phyloP scores from a whole-genome alignment of 768 basidiomycete species.

The Boletus fagicola region DNA sequence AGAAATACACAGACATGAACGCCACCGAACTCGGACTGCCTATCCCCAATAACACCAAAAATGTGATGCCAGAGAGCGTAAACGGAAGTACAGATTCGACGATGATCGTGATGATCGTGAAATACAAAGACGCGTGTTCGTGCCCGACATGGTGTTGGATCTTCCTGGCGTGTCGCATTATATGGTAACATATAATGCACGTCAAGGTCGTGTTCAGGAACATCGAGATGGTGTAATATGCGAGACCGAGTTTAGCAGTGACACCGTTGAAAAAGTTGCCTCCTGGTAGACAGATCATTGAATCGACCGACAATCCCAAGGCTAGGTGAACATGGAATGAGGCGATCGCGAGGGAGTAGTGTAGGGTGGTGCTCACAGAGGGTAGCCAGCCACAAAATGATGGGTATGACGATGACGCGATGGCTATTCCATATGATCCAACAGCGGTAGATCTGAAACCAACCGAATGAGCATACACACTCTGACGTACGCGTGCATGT shows the following conservation, averaged over 20 bases:
- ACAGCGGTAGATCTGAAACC: slow-evolving; percentile 40
- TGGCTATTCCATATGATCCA: slow-evolving; percentile 33
- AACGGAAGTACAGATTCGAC: slow-evolving; percentile 28
- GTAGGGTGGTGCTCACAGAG: slow-evolving; percentile 15
- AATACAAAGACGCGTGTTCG: slow-evolving; percentile 20
- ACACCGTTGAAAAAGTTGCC: slow-evolving; percentile 19
- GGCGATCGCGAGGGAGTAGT: too few species aligned
- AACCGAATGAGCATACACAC: slow-evolving; percentile 1
- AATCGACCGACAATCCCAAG: slow-evolving; percentile 17
- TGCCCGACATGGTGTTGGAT: slow-evolving; percentile 14
- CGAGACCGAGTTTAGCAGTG: slow-evolving; percentile 9
- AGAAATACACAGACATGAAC: slow-evolving; percentile 13
- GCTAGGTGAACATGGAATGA: slow-evolving; percentile 8
- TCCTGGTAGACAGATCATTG: slow-evolving; percentile 11
- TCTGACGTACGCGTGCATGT: neutral
- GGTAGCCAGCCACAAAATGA: slow-evolving; percentile 23
- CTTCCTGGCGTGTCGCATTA: slow-evolving; percentile 8
- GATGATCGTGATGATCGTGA: slow-evolving; percentile 9
- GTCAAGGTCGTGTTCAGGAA: slow-evolving; percentile 20
- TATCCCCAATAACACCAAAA: slow-evolving; percentile 18
- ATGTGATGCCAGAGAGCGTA: slow-evolving; percentile 25
- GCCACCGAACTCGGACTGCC: slow-evolving; percentile 11
- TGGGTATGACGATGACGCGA: slow-evolving; percentile 12
- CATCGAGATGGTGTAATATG: slow-evolving; percentile 17
- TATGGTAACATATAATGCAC: slow-evolving; percentile 22